These are phyloP conservation scores for Asterionellopsis glacialis DNA, from an alignment of 108 stramenopile genomes.

Conservation along the genomic window DNA sequence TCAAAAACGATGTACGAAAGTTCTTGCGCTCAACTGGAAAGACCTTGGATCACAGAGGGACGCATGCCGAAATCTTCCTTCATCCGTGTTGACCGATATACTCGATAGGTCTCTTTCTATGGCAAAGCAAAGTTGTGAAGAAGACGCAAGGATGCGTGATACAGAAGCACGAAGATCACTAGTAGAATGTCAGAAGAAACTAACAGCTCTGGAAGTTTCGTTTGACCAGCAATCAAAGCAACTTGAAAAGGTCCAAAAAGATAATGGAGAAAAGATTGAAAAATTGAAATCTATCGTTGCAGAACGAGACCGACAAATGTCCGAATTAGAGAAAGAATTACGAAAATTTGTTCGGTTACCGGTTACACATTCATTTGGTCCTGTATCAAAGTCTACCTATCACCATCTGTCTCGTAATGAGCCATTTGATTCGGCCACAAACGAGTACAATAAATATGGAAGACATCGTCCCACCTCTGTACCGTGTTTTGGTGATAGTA, in stretches of 20 bases:
- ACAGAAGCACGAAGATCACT: neutral
- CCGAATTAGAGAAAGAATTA: constrained; percentile 1
- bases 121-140: constrained; percentile 2
- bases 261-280: constrained; percentile 1
- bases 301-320: constrained; percentile 7
- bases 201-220: neutral
- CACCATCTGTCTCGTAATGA: constrained; percentile 9
- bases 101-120: neutral
- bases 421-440: neutral
- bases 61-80: neutral
- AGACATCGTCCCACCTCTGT: neutral
- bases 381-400: neutral
- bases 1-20: constrained; percentile 20
- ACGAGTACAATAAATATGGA: neutral
- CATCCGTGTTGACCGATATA: neutral
- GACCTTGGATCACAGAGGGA: constrained; percentile 1
- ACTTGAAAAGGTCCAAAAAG: neutral
- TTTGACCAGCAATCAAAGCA: neutral
- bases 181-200: neutral
- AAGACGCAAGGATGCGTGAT: neutral
- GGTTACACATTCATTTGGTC: neutral
- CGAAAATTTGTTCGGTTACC: neutral
- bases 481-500: constrained; percentile 2
- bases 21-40: constrained; percentile 24
- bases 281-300: neutral